Conservation (phyloP, 108 stramenopile species). For the Nannochloropsis salina region DNA sequence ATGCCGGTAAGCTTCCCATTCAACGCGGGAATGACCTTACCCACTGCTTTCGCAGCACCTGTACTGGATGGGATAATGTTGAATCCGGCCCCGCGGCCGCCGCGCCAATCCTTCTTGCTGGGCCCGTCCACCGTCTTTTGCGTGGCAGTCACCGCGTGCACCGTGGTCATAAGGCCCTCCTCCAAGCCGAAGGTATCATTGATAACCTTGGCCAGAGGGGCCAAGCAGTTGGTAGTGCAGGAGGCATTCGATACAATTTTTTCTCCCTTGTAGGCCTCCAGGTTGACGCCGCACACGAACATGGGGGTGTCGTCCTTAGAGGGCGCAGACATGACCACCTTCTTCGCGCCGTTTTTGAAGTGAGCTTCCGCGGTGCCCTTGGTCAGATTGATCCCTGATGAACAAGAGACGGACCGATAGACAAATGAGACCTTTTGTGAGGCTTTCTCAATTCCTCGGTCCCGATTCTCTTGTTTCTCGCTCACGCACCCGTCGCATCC, state of each 20-base stretch:
- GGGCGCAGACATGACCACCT: constrained; percentile 90
- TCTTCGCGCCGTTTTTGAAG: constrained; percentile 81
- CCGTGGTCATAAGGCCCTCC: constrained; percentile 97
- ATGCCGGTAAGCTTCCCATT: constrained; percentile 99
- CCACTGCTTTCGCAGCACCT: constrained; percentile 91
- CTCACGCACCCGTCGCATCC: neutral
- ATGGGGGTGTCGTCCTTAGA: constrained; percentile 81
- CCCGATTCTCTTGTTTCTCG: neutral
- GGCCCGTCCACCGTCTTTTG: constrained; percentile 97
- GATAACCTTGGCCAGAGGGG: constrained; percentile 91
- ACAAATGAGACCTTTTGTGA: constrained; percentile 54
- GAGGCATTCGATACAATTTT: constrained; percentile 89
- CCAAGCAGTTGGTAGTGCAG: constrained; percentile 94
- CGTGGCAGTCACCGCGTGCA: constrained; percentile 97
- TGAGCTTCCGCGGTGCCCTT: constrained; percentile 69
- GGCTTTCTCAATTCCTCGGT: constrained; percentile 65
- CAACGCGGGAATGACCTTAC: constrained; percentile 81
- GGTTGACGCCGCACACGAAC: constrained; percentile 93
- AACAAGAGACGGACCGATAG: constrained; percentile 51
- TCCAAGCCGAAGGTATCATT: constrained; percentile 93
- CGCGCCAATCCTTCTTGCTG: constrained; percentile 97
- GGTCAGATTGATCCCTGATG: constrained; percentile 83
- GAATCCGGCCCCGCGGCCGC: constrained; percentile 92
- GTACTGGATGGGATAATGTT: constrained; percentile 97
- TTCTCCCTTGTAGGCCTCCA: constrained; percentile 67